A percentile compares a stretch with the other conserved stretches of the same genome.
These are phyloP conservation scores for Tephrocybe sp. DNA, from an alignment of 768 basidiomycete genomes.

Conservation along the genomic window DNA sequence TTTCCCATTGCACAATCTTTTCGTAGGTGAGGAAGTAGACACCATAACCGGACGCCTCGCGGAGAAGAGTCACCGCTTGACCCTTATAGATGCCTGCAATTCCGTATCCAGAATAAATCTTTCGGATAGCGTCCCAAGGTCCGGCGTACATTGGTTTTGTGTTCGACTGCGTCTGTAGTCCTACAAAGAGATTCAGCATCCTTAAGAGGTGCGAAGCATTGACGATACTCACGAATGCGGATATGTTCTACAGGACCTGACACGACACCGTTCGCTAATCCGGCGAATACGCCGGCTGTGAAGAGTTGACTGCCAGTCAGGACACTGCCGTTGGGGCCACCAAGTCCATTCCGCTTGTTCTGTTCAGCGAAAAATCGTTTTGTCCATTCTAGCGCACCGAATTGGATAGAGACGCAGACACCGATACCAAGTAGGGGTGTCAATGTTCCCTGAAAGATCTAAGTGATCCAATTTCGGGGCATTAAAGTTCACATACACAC, in stretches of 20 bases:
- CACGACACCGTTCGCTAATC: slow-evolving; percentile 87
- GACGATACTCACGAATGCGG: slow-evolving; percentile 74
- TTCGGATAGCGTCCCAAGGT: slow-evolving; percentile 84
- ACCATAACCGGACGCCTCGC: slow-evolving; percentile 81
- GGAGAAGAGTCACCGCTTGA: slow-evolving; percentile 81
- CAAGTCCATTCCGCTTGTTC: slow-evolving; percentile 56
- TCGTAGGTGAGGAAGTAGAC: slow-evolving; percentile 93
- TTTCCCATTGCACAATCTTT: slow-evolving; percentile 84
- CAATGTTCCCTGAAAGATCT: slow-evolving; percentile 67
- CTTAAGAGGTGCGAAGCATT: slow-evolving; percentile 3
- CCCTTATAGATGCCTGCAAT: slow-evolving; percentile 90
- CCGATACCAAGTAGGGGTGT: slow-evolving; percentile 91
- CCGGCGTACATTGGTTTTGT: slow-evolving; percentile 76
- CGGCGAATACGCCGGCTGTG: slow-evolving; percentile 77
- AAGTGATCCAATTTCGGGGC: not conserved
- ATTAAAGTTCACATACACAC: slow-evolving; percentile 31
- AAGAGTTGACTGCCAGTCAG: slow-evolving; percentile 68
- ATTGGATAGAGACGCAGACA: slow-evolving; percentile 94
- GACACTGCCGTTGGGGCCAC: slow-evolving; percentile 61
- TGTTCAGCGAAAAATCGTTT: slow-evolving; percentile 74
- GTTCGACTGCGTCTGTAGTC: slow-evolving; percentile 87
- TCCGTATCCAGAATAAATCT: slow-evolving; percentile 75
- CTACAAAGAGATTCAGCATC: slow-evolving; percentile 32
- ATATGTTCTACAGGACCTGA: slow-evolving; percentile 98
- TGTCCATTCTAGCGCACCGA: slow-evolving; percentile 81